These are phyloP conservation scores for Leonotis leonurus DNA, from an alignment of 257 asterid genomes.

Conservation along the genomic window DNA sequence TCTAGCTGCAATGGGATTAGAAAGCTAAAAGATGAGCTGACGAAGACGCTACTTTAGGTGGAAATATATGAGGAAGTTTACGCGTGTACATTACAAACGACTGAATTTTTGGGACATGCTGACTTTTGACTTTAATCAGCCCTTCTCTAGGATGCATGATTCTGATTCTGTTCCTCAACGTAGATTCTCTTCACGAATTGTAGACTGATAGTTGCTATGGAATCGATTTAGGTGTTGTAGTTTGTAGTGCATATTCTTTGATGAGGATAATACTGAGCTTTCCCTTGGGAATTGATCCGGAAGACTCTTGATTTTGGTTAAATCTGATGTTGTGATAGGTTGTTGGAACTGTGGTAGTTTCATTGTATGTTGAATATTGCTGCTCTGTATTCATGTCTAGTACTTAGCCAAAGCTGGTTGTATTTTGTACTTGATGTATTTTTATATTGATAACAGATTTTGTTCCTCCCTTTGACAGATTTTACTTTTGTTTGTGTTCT, in stretches of 20 bases:
- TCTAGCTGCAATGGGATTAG: constrained; percentile 29
- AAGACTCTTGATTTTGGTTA: constrained; percentile 11
- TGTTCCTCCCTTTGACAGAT: no score
- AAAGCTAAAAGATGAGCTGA: constrained; percentile 7
- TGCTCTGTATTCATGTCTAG: not conserved
- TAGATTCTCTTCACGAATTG: not conserved
- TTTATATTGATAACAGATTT: not conserved
- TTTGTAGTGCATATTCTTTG: constrained; percentile 13
- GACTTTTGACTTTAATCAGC: constrained; percentile 6
- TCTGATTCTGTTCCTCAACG: constrained; percentile 9
- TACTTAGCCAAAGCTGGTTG: constrained; percentile 2
- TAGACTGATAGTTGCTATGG: not conserved
- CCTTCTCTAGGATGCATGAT: not conserved
- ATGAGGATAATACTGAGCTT: not conserved
- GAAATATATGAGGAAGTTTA: not conserved
- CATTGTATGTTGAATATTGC: not conserved
- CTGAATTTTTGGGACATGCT: constrained; percentile 23
- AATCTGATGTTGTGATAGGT: not conserved
- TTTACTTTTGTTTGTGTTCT: no score
- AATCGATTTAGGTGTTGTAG: constrained; percentile 19
- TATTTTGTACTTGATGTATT: not conserved
- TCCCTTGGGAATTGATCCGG: not conserved
- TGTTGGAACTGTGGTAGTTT: not conserved
- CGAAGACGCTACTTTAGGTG: not conserved
- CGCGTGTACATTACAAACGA: constrained; percentile 7